Evolutionary conservation across 2,329 filamentous ascomycete species (phyloP).

Genomic region (Pseudohalonectria lignicola): DNA sequence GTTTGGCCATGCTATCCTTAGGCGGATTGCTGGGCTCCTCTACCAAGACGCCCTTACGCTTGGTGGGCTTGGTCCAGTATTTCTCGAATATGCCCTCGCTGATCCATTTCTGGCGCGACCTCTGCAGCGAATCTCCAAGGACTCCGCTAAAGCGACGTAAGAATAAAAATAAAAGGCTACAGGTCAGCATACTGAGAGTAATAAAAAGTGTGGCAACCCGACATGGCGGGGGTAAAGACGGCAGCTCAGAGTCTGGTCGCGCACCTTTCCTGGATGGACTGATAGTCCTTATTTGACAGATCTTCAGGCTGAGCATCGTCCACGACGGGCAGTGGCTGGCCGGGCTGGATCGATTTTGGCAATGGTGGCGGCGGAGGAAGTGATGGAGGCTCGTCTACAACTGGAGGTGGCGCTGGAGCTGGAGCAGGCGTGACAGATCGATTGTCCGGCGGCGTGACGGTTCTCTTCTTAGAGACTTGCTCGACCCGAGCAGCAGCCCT

Average conservation of each 20-base stretch:
- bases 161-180: too few relatives aligned
- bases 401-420: conserved; percentile 16
- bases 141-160: conserved; percentile 64
- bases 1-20: conserved; percentile 61
- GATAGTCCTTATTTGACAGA: conserved; percentile 55
- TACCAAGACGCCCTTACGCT: conserved; percentile 52
- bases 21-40: conserved; percentile 57
- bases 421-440: conserved; percentile 35
- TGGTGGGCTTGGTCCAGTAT: conserved; percentile 65
- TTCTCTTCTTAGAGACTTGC: conserved; percentile 48
- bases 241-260: too few relatives aligned
- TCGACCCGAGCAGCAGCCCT: conserved; percentile 51
- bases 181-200: conserved; percentile 12
- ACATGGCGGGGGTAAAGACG: neutral
- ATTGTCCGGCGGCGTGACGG: conserved; percentile 39
- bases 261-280: conserved; percentile 63
- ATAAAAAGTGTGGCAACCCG: too few relatives aligned
- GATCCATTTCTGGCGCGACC: conserved; percentile 66
- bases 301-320: conserved; percentile 54
- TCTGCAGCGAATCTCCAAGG: conserved; percentile 58
- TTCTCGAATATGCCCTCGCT: conserved; percentile 63
- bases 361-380: conserved; percentile 28
- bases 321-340: conserved; percentile 61
- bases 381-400: conserved; percentile 18
- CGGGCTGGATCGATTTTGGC: conserved; percentile 51